Evolutionary conservation across 2,329 filamentous ascomycete genomes (phyloP).

Genomic region (Pseudogymnoascus sp.): DNA sequence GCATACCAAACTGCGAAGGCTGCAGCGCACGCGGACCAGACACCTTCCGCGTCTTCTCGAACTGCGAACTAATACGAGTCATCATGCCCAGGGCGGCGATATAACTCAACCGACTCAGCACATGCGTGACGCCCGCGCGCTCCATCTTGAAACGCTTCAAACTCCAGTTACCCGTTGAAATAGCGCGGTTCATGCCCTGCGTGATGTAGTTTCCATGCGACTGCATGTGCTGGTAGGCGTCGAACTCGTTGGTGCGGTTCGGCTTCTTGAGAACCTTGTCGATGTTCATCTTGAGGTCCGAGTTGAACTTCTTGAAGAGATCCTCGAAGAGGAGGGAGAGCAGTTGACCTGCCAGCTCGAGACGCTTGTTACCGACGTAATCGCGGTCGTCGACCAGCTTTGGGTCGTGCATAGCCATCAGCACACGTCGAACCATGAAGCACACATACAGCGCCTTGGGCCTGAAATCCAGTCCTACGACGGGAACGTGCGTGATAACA

Average conservation of each 20-base stretch:
- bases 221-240: constrained; percentile 76
- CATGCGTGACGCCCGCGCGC: constrained; percentile 90
- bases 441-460: constrained; percentile 96
- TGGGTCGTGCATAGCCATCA: constrained; percentile 88
- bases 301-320: constrained; percentile 91
- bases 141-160: constrained; percentile 99
- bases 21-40: constrained; percentile 92
- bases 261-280: constrained; percentile 95
- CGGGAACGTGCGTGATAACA: constrained; percentile 89
- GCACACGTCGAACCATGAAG: constrained; percentile 91
- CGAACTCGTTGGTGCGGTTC: constrained; percentile 79
- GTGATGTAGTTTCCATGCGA: constrained; percentile 84
- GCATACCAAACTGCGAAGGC: constrained; percentile 96
- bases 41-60: constrained; percentile 97
- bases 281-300: constrained; percentile 83
- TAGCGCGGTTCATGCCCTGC: constrained; percentile 87
- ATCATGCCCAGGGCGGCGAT: constrained; percentile 98
- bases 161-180: constrained; percentile 96
- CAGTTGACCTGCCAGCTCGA: constrained; percentile 91
- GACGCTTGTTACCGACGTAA: constrained; percentile 94
- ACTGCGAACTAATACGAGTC: constrained; percentile 96
- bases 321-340: constrained; percentile 93
- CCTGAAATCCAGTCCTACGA: constrained; percentile 85
- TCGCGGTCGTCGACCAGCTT: constrained; percentile 92
- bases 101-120: constrained; percentile 90